These are phyloP conservation scores for Candida nitratophila DNA, from an alignment of 805 yeast genomes.

Conservation along the genomic window DNA sequence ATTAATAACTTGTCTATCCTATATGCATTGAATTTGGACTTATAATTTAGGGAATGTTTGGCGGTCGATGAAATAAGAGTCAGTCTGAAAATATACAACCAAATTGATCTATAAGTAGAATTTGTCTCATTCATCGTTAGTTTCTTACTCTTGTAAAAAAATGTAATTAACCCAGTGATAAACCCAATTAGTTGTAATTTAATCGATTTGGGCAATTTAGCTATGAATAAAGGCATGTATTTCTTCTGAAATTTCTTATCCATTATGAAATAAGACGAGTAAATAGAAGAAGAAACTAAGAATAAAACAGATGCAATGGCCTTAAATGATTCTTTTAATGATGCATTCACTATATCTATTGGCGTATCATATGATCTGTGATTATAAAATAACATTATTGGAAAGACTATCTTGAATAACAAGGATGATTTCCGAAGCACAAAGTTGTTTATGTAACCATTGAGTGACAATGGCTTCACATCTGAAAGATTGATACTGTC, in stretches of 20 bases:
- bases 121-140: not conserved
- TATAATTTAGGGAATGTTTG: constrained; percentile 3
- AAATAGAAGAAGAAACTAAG: constrained; percentile 4
- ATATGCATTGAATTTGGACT: constrained; percentile 1
- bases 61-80: constrained; percentile 9
- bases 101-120: constrained; percentile 9
- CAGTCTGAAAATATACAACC: constrained; percentile 14
- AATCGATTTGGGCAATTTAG: not conserved
- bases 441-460: not conserved
- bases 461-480: not conserved
- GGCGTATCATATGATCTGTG: constrained; percentile 2
- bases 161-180: constrained; percentile 8
- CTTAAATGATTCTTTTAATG: constrained; percentile 5
- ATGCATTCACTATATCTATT: constrained; percentile 3
- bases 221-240: not conserved
- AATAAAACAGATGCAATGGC: constrained; percentile 7
- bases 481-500: not conserved
- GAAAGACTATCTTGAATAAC: constrained; percentile 10
- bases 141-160: constrained; percentile 7
- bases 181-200: constrained; percentile 10
- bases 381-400: constrained; percentile 5
- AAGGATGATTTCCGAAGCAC: constrained; percentile 6
- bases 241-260: not conserved
- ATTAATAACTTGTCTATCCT: constrained; percentile 10
- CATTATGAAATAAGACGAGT: not conserved